Percentiles rank a stretch among this genome's conserved stretches.
Conservation (phyloP, 2,329 filamentous ascomycete genomes). For the Furcasterigmium furcatum region DNA sequence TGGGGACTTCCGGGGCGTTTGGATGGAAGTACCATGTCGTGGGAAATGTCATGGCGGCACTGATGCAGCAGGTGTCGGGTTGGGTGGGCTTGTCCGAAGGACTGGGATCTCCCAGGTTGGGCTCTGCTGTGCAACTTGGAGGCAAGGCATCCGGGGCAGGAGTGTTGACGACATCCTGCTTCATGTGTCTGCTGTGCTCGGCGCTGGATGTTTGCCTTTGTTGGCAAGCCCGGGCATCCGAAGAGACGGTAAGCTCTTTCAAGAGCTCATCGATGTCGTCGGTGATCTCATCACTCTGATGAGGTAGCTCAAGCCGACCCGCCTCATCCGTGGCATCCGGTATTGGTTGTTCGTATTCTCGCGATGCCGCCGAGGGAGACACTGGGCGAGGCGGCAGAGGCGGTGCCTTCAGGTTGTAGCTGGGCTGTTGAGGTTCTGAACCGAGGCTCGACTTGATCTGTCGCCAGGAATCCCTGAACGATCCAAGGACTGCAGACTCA, state of each 20-base stretch:
- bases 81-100: neutral
- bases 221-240: neutral
- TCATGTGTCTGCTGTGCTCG: no score
- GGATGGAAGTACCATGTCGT: slow-evolving; percentile 34
- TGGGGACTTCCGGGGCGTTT: slow-evolving; percentile 21
- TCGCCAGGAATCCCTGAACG: neutral
- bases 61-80: slow-evolving; percentile 23
- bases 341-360: no score
- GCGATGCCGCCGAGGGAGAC: neutral
- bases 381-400: neutral
- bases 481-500: neutral
- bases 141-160: no score
- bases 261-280: neutral
- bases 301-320: no score
- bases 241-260: neutral
- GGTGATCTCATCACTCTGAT: neutral
- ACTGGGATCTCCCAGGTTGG: no score
- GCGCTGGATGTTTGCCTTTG: no score
- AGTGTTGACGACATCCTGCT: no score
- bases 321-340: no score
- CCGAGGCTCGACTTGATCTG: neutral
- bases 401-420: neutral
- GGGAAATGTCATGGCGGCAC: slow-evolving; percentile 18
- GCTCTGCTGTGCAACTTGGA: no score
- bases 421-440: neutral